Conservation (phyloP, 2,329 filamentous ascomycete species). For the Colletotrichum liaoningense region DNA sequence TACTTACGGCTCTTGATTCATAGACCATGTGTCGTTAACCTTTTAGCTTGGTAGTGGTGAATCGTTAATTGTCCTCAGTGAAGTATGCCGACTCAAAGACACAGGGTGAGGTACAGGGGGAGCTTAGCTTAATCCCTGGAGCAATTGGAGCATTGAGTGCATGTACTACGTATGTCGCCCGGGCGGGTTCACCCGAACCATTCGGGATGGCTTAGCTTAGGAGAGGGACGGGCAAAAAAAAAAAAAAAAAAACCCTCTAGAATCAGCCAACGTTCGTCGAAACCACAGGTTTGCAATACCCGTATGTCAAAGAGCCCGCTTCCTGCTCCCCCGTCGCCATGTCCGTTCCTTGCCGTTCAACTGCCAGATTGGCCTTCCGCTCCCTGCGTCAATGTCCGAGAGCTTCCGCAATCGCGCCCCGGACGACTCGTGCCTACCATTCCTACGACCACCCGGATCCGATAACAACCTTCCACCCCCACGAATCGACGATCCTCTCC, state of each 20-base stretch:
- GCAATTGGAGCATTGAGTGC: neutral
- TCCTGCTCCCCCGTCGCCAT: neutral
- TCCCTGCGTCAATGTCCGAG: slow-evolving; percentile 7
- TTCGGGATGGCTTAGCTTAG: neutral
- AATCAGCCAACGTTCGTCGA: neutral
- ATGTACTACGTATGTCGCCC: neutral
- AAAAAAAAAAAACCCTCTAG: neutral
- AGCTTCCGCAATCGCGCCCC: neutral
- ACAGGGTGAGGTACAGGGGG: neutral
- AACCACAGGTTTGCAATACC: neutral
- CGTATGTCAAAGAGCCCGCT: neutral
- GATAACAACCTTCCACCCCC: slow-evolving; percentile 70
- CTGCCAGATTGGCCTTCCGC: slow-evolving; percentile 6
- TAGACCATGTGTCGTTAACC: neutral
- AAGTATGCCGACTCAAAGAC: neutral
- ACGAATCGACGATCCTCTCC: slow-evolving; percentile 82
- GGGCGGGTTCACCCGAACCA: neutral
- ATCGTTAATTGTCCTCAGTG: neutral
- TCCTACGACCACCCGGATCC: slow-evolving; percentile 76
- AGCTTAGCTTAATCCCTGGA: neutral
- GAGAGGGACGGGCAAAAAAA: neutral
- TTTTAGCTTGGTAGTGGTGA: neutral
- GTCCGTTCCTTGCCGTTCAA: slow-evolving; percentile 5
- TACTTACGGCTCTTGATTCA: neutral
- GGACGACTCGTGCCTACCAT: slow-evolving; percentile 67